Base-by-base conservation (phyloP, 2,329 filamentous ascomycete genomes). In the Epichloe hybrida region DNA sequence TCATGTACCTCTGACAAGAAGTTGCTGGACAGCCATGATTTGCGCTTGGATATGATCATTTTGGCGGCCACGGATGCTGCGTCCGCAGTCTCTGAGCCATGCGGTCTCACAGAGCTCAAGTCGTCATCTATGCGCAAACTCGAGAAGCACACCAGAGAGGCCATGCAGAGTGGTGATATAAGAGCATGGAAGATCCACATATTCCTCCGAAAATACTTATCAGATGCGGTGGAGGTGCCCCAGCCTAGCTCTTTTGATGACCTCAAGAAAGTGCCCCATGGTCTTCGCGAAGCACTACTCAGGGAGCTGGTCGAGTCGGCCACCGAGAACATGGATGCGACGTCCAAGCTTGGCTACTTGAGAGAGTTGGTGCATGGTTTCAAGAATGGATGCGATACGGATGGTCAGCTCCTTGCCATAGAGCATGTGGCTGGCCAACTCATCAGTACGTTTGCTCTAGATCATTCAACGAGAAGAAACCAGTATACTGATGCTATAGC, bases 111-210 rank as follows among this genome's bases (percentile, higher is more conserved):
- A 4, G 58, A 58, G 37, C 44, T 64, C 38, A 66, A 66, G 50
- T 52, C 64, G 15, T 61, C 64, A 3, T 57, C 65, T 9, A 49
- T 64, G 12, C 61, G 61, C 27, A 67, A 65, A 46, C 59, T 72
- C 5, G 68, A 69, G 47, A 64, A 65, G 51, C 55, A 61, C 45
- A 67, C 64, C 46, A 58, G 57, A 34, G 51, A 62, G 21, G 61
- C 63, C 1, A 66, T 72, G 58, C 44, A 58, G 5, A 53, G 58
- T 4, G 69, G 68, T 1, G 63, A 69, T 31, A 35, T 70, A 13
- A 60, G 63, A 34, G 72, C 70, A 5, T 77, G 74, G 73, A 69
- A 69, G 54, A 56, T 74, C 31, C 66, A 70, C 50, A 68, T 64
- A 3, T 72, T 77, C 50, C 56, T 76, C 8, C 63, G 64, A 5